A percentile compares a stretch with the other conserved stretches of the same genome.
These are phyloP conservation scores for Chaetomium tenue DNA, from an alignment of 495 filamentous ascomycete genomes.

Conservation along the genomic window DNA sequence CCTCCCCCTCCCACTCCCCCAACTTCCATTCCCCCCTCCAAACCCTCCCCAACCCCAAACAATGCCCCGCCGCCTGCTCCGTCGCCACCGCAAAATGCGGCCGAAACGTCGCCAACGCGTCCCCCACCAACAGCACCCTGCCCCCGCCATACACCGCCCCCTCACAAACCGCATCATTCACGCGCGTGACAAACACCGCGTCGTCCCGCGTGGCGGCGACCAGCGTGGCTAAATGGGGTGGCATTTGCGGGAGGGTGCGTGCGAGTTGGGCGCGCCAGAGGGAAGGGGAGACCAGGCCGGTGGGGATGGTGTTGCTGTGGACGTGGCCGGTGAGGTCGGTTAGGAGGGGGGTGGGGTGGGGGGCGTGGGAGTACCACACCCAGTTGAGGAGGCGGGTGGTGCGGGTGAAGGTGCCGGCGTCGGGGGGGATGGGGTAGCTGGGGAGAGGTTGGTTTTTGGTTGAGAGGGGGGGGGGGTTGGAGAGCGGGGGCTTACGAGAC, in stretches of 20 bases:
- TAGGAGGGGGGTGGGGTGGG: constrained; percentile 37
- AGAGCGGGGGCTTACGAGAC: constrained; percentile 22
- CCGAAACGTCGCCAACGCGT: constrained; percentile 50
- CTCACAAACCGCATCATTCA: constrained; percentile 46
- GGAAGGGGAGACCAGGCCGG: constrained; percentile 39
- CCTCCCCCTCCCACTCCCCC: constrained; percentile 19
- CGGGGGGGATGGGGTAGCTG: constrained; percentile 50
- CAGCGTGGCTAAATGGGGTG: constrained; percentile 47
- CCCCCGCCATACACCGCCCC: constrained; percentile 40
- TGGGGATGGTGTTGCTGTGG: constrained; percentile 47
- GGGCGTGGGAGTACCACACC: constrained; percentile 52
- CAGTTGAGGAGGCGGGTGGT: constrained; percentile 49
- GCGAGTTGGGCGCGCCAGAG: constrained; percentile 43
- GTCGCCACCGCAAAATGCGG: constrained; percentile 49
- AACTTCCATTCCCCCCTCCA: constrained; percentile 16
- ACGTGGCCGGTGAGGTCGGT: constrained; percentile 44
- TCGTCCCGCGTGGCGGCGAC: constrained; percentile 38
- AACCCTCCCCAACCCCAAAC: constrained; percentile 37
- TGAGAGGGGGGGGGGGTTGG: too few species aligned
- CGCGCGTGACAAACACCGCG: constrained; percentile 45
- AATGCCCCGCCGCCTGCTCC: constrained; percentile 47
- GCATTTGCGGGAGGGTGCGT: constrained; percentile 27
- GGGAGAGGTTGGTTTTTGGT: background rate
- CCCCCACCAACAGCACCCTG: constrained; percentile 50
- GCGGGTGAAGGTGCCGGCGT: constrained; percentile 39